Base-by-base conservation (phyloP, 805 yeast species). In the Kodamaea restingae region DNA sequence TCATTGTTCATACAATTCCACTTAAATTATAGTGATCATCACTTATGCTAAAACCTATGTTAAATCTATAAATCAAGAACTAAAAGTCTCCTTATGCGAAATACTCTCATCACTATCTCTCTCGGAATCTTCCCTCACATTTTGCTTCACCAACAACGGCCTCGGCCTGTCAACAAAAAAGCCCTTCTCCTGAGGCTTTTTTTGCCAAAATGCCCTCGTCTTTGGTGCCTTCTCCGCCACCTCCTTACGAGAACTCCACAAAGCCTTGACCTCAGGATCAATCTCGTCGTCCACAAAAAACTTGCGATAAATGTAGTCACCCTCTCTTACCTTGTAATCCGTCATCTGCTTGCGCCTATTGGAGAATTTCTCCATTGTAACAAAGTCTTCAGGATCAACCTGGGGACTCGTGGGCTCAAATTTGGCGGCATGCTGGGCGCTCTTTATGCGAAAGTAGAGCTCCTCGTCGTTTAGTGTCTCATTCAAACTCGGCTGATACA, bases 301-400 rank as follows among this genome's bases (percentile, higher is more conserved):
- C 34, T 67, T 67, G 31, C 65, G 60, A 49, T 63, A 73, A 42
- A 76, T 76, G 22, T 67, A 47, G 52, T 80, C 86, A 1, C 77
- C 80, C 51, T 80, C 86, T 42, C 86, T 61, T 1, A 73, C 72
- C 0, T 81, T 72, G 54, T 79, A 79, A 52, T 80, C 81, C 8
- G 58, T 69, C 14, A 47, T 41, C 24, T 45, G 51, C 33, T 50
- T 50, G 30, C 51, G 32, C 28, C 38, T 26, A 38, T 47, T 40
- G 15, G 46, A 42, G 14, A 30, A 39, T 29, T 41, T 18, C 32
- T 44, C 43, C 27, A 40, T 31, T n/a, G 30, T 28, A 6, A 11
- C 11, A 20, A 39, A 39, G 33, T 36, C 39, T 12, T 30, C 32
- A 11, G 32, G 15, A 7, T 30, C 32, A 15, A 14, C 27, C 18